phyloP scores from a whole-genome alignment of 2,329 filamentous ascomycete species.

The Ceratocystis papillata region DNA sequence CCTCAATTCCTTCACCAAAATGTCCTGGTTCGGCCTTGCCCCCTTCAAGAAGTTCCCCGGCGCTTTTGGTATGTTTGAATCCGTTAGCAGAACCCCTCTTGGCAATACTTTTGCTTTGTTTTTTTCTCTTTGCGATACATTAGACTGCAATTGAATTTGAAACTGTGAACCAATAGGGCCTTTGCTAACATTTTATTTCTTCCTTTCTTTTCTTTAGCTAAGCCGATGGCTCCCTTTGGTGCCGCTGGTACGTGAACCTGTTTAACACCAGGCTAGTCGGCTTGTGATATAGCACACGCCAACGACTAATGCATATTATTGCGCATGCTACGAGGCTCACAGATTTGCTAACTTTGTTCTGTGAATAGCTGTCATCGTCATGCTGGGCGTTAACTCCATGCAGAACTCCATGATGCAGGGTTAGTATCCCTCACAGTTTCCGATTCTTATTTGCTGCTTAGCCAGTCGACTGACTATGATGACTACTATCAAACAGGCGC shows the following conservation, averaged over 20 bases:
- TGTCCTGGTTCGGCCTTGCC: conserved; percentile 59
- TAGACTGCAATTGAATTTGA: not conserved
- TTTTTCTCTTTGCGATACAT: not conserved
- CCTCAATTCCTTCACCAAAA: conserved; percentile 42
- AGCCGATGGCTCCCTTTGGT: conserved; percentile 89
- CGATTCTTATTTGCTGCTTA: not conserved
- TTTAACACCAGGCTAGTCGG: too few relatives aligned
- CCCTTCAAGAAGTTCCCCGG: conserved; percentile 69
- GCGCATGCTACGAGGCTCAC: conserved; percentile 12
- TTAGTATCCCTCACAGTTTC: conserved; percentile 36
- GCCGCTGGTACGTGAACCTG: conserved; percentile 58
- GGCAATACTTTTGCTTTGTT: not conserved
- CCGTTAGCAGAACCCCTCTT: not conserved
- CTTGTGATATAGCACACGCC: too few relatives aligned
- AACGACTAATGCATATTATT: not conserved
- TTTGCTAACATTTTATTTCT: conserved; percentile 28
- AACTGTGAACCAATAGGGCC: conserved; percentile 24
- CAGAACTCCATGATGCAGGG: conserved; percentile 67
- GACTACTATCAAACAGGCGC: conserved; percentile 50
- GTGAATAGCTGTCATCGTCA: conserved; percentile 63
- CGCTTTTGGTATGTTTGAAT: conserved; percentile 57
- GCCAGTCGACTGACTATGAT: not conserved
- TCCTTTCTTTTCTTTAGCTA: conserved; percentile 46
- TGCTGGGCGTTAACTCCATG: conserved; percentile 82
- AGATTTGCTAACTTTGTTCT: conserved; percentile 18